Base-by-base conservation (phyloP, 257 asterid species). In the Salvia splendens region DNA sequence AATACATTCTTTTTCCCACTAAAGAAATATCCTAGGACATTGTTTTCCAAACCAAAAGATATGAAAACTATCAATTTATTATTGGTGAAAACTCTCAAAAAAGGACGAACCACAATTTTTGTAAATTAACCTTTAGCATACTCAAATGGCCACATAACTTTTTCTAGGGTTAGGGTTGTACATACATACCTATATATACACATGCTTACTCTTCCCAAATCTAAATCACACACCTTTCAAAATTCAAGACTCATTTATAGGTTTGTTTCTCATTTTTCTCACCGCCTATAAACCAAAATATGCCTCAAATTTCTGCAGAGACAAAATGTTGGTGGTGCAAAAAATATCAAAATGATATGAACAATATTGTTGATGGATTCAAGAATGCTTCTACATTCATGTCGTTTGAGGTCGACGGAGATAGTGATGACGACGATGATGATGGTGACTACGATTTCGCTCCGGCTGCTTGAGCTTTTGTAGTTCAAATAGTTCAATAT, bases 371-470 rank as follows among this genome's bases (percentile, higher is more conserved):
- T 54, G 61, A 28, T 30, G 61, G 41, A 28, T 30, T 54, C n/a
- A 5, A 4, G 8, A 24, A 20, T 16, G 8, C 4, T 24, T 10
- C 35, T 11, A 30, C 40, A 2, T 1, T 5, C 1, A n/a, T 1
- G 5, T 20, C 1, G 30, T 2, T 0, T 0, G 74, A 69, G 47
- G 67, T 51, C 1, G 74, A 58, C n/a, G 42, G 67, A 11, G 61
- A 69, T 12, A 30, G 67, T 4, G 60, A 54, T 5, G 73, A 69
- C 8, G 73, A 58, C 3, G 72, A 48, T 14, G 66, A 67, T 3
- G 77, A 73, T 47, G 58, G 56, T 24, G 55, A 2, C 3, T 65
- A 57, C 8, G 68, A 73, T 65, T 73, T 68, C 4, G 79, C 79
- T 36, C 79, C 64, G 1, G 71, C 75, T 7, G 71, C 75, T 0